Conservation (phyloP, 2,329 filamentous ascomycete genomes). For the Mariannaea sp. region DNA sequence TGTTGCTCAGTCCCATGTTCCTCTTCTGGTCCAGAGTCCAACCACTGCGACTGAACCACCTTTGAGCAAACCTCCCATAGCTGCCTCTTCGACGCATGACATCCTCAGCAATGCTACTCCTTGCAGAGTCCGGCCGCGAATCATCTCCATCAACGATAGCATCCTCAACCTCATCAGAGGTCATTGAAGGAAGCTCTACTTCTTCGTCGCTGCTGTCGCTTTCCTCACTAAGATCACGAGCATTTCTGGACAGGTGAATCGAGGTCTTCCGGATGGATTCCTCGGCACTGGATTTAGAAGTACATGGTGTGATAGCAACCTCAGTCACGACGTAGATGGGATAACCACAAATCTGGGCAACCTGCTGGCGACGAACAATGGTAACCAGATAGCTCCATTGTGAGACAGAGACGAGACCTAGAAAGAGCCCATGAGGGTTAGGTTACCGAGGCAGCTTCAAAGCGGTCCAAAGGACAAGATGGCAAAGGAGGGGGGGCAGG, state of each 20-base stretch:
- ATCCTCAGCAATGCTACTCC: conserved; percentile 79
- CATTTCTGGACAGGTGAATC: conserved; percentile 45
- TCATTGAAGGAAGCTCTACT: conserved; percentile 41
- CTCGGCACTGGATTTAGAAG: conserved; percentile 74
- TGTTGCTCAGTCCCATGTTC: conserved; percentile 68
- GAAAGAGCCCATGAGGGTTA: neutral
- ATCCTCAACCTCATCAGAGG: conserved; percentile 53
- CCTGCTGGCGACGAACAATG: conserved; percentile 84
- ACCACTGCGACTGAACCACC: conserved; percentile 87
- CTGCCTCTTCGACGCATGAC: conserved; percentile 82
- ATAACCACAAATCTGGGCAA: conserved; percentile 81
- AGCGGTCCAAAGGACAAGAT: neutral
- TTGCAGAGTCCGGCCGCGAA: conserved; percentile 41
- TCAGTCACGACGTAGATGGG: conserved; percentile 88
- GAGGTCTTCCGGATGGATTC: conserved; percentile 70
- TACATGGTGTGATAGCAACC: conserved; percentile 86
- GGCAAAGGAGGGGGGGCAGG: neutral
- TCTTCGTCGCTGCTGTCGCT: conserved; percentile 57
- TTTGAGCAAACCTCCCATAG: conserved; percentile 86
- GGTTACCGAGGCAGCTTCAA: conserved; percentile 6
- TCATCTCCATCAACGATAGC: conserved; percentile 42
- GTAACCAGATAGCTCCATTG: conserved; percentile 83
- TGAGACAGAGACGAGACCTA: conserved; percentile 84
- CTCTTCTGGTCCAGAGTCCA: conserved; percentile 76
- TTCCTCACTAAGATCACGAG: conserved; percentile 48